phyloP scores from a whole-genome alignment of 495 filamentous ascomycete species.

The Penicillium longicatenatum region DNA sequence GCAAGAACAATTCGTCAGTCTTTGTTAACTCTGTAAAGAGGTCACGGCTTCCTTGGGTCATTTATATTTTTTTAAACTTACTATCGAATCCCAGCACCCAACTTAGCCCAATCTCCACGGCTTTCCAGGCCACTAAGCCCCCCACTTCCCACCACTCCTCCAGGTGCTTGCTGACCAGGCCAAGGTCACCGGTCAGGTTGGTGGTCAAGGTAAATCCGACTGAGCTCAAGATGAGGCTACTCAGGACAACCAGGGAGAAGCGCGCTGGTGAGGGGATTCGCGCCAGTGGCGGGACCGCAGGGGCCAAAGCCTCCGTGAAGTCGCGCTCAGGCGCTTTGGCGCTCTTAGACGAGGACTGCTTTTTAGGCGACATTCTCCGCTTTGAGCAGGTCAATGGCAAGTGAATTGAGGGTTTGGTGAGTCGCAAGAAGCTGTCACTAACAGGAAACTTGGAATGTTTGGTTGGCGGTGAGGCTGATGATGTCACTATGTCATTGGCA shows the following conservation, averaged over 20 bases:
- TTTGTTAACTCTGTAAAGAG: not conserved
- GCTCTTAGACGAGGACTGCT: slow-evolving; percentile 11
- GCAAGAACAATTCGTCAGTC: not conserved
- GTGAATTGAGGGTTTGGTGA: not conserved
- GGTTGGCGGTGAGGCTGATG: slow-evolving; percentile 37
- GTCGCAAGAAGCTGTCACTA: slow-evolving; percentile 4
- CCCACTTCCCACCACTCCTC: slow-evolving; percentile 63
- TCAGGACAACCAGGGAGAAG: slow-evolving; percentile 62
- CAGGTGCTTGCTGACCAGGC: slow-evolving; percentile 58
- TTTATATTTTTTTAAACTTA: slow-evolving; percentile 31
- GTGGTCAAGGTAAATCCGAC: slow-evolving; percentile 57
- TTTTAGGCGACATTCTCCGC: slow-evolving; percentile 18
- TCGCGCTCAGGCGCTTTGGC: slow-evolving; percentile 15
- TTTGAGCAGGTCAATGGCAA: not conserved
- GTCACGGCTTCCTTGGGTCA: not conserved
- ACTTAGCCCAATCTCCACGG: slow-evolving; percentile 65
- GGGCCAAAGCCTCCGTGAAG: slow-evolving; percentile 9
- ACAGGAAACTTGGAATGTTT: slow-evolving; percentile 18
- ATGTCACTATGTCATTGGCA: slow-evolving; percentile 28
- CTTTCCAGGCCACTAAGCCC: slow-evolving; percentile 64
- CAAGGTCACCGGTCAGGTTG: slow-evolving; percentile 58
- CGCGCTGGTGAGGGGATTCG: slow-evolving; percentile 51
- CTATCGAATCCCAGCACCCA: slow-evolving; percentile 75
- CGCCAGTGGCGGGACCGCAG: slow-evolving; percentile 16
- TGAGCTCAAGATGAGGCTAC: slow-evolving; percentile 63